phyloP scores from a whole-genome alignment of 1,284 basidiomycete species.

The Melampsora larici-populina region DNA sequence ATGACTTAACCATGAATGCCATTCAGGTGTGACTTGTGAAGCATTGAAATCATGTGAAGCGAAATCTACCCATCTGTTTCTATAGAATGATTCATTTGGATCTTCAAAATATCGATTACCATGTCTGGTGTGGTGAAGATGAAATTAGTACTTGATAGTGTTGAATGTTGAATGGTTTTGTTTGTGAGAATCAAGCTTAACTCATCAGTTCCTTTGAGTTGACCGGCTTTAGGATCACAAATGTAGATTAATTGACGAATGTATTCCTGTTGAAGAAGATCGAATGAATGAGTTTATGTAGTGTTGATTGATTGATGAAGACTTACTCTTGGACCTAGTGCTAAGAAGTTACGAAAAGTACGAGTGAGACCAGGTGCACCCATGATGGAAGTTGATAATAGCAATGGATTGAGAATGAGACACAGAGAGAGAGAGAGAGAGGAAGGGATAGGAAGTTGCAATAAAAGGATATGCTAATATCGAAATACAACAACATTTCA shows the following conservation, averaged over 20 bases:
- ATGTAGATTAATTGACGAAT: conserved; percentile 62
- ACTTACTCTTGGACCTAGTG: conserved; percentile 38
- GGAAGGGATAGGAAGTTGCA: background rate
- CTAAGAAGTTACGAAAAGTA: conserved; percentile 30
- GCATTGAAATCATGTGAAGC: conserved; percentile 83
- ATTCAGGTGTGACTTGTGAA: conserved; percentile 83
- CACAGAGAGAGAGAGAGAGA: background rate
- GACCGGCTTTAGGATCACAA: conserved; percentile 81
- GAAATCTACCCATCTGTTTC: conserved; percentile 90
- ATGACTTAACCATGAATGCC: conserved; percentile 91
- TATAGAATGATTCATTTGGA: conserved; percentile 71
- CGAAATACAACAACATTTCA: too few relatives aligned
- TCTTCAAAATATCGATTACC: conserved; percentile 92
- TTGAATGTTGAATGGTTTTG: too few relatives aligned
- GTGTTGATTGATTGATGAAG: background rate
- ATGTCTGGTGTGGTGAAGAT: too few relatives aligned
- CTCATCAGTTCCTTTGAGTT: conserved; percentile 75
- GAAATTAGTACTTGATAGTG: too few relatives aligned
- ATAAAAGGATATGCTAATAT: conserved; percentile 6
- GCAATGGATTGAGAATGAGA: background rate
- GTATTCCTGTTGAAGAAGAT: conserved; percentile 24
- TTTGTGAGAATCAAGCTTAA: conserved; percentile 57
- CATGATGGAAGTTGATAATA: conserved; percentile 5
- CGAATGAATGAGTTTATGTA: background rate
- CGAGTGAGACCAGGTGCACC: conserved; percentile 33